Conservation (phyloP, 495 filamentous ascomycete genomes). For the Penicillium egyptiacum region DNA sequence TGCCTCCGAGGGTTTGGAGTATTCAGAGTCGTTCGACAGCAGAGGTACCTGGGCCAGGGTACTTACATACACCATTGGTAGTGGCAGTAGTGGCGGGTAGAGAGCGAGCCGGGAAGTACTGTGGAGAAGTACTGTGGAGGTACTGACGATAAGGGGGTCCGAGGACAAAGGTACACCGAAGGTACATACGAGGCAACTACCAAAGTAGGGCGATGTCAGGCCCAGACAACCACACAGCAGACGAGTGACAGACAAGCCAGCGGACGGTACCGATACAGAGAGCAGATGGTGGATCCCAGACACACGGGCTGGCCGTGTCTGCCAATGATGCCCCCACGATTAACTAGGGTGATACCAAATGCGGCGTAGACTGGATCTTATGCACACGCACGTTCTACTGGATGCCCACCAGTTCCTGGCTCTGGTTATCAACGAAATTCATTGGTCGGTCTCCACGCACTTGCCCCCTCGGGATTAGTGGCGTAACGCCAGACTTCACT, state of each 20-base stretch:
- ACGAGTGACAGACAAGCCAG: neutral
- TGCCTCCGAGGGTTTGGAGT: conserved; percentile 20
- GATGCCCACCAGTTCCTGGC: conserved; percentile 24
- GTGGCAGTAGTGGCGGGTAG: conserved; percentile 26
- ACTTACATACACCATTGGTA: conserved; percentile 15
- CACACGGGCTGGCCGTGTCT: conserved; percentile 10
- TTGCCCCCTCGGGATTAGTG: conserved; percentile 16
- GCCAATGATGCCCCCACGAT: conserved; percentile 22
- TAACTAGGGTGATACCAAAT: conserved; percentile 27
- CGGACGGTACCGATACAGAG: conserved; percentile 17
- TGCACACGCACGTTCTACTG: conserved; percentile 22
- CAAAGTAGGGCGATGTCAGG: conserved; percentile 9
- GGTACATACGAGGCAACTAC: conserved; percentile 11
- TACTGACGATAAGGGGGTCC: conserved; percentile 11
- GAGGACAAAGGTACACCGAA: conserved; percentile 12
- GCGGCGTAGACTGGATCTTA: conserved; percentile 26
- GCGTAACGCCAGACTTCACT: conserved; percentile 11
- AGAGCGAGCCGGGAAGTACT: neutral
- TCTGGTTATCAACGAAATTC: conserved; percentile 8
- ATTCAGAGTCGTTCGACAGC: conserved; percentile 6
- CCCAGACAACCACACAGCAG: conserved; percentile 10
- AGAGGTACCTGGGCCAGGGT: conserved; percentile 27
- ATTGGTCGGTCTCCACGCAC: conserved; percentile 19
- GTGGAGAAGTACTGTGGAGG: conserved; percentile 9
- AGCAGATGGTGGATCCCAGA: conserved; percentile 13